phyloP scores from a whole-genome alignment of 169 alveolate species.

The Eimeria acervulina region DNA sequence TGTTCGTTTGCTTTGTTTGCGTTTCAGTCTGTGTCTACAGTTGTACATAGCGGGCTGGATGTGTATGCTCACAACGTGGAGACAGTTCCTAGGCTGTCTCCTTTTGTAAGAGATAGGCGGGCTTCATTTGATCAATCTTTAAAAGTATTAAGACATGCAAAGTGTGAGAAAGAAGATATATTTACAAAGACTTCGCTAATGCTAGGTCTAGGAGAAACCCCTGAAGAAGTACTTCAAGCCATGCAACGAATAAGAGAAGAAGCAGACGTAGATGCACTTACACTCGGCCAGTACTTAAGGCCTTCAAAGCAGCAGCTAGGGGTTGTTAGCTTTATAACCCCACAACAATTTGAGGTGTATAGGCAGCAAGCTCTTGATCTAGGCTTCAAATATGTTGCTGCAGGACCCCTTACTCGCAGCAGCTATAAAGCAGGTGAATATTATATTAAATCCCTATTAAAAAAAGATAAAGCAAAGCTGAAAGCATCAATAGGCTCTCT shows the following conservation, averaged over 20 bases:
- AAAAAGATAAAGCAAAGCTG: background rate
- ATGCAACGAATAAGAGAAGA: conserved; percentile 80
- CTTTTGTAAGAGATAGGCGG: conserved; percentile 87
- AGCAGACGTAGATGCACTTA: conserved; percentile 85
- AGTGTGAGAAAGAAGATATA: conserved; percentile 84
- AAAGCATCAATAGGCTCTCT: too few relatives aligned
- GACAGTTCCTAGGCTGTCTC: conserved; percentile 87
- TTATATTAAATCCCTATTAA: conserved; percentile 79
- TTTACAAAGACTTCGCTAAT: conserved; percentile 88
- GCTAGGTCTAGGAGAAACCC: conserved; percentile 89
- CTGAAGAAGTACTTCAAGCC: conserved; percentile 85
- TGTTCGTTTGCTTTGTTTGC: background rate
- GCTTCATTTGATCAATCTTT: conserved; percentile 85
- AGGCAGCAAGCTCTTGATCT: conserved; percentile 82
- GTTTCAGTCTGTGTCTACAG: conserved; percentile 77
- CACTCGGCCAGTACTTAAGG: conserved; percentile 87
- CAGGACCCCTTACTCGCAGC: conserved; percentile 88
- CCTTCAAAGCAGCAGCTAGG: conserved; percentile 87
- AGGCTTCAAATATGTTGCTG: conserved; percentile 88
- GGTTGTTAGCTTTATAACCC: conserved; percentile 86
- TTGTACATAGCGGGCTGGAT: conserved; percentile 87
- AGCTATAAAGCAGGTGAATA: conserved; percentile 89
- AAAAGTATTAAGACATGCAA: conserved; percentile 84
- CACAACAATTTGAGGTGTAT: conserved; percentile 83
- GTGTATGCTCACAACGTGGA: conserved; percentile 90